Evolutionary conservation across 2,329 filamentous ascomycete species (phyloP), one percentile per base, ranked within the genome.

Genomic region (Exserohilum rostratum): DNA sequence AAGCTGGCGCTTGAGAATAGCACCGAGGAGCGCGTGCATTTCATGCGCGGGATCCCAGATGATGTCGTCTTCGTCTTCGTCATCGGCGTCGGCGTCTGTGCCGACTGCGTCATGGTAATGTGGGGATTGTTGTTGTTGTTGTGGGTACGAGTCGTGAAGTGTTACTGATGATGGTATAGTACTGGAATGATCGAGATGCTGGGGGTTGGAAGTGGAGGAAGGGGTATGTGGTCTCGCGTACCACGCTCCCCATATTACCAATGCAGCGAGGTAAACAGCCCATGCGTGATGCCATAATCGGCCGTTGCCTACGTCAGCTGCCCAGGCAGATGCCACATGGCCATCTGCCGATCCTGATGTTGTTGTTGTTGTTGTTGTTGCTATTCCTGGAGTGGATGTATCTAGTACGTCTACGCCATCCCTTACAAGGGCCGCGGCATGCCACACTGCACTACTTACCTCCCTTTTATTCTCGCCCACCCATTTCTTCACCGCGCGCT

Each of bases 201-300:
- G n/a, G n/a, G n/a, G n/a, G n/a, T n/a, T n/a, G n/a, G n/a, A n/a
- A n/a, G n/a, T n/a, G n/a, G n/a, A n/a, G n/a, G n/a, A n/a, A n/a
- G n/a, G n/a, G n/a, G n/a, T n/a, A n/a, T n/a, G 2, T 55, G 71
- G 70, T 6, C 66, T 56, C 30, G 74, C 73, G 45, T 83, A 81
- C 62, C 85, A 83, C 48, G 84, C 85, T 0, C 81, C 80, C 84
- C 85, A 87, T 29, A 81, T 80, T 0, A 82, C 82, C 35, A 87
- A 62, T 0, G 84, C 85, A 0, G 83, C 83, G 1, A 88, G 73
- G 60, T 87, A 87, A 11, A 87, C 65, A 57, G 82, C 84, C 85
- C 85, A 87, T 0, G 84, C 83, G 15, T 86, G 83, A 62, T 87
- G 84, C 64, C 87, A 87, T 0, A 83, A 72, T 38, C 83, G 80